phyloP scores from a whole-genome alignment of 1,139 yeast genomes.

The Meyerozyma guilliermondii region DNA sequence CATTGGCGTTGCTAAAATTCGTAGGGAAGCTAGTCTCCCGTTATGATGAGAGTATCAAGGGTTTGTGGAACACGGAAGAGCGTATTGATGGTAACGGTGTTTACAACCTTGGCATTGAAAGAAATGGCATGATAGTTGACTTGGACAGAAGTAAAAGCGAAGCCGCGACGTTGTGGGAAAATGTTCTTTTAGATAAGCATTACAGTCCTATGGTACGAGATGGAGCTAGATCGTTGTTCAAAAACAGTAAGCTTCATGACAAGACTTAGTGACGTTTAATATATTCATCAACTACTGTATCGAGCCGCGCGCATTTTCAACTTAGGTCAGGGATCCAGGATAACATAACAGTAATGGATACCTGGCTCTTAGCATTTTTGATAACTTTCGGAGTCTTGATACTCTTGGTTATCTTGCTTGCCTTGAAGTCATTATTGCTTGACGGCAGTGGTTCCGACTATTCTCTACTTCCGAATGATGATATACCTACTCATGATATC shows the following conservation, averaged over 20 bases:
- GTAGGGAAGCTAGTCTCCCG: constrained; percentile 70
- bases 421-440: constrained; percentile 4
- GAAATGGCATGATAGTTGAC: constrained; percentile 42
- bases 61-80: constrained; percentile 84
- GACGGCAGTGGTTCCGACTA: constrained; percentile 6
- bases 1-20: constrained; percentile 71
- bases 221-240: constrained; percentile 41
- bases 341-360: not conserved
- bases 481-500: constrained; percentile 14
- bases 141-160: constrained; percentile 78
- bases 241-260: constrained; percentile 25
- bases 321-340: not conserved
- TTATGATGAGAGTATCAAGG: constrained; percentile 60
- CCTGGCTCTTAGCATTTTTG: constrained; percentile 2
- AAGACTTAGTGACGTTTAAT: not conserved
- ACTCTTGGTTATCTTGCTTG: constrained; percentile 3
- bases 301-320: not conserved
- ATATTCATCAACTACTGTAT: not conserved
- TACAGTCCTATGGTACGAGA: constrained; percentile 74
- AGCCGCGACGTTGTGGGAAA: constrained; percentile 90
- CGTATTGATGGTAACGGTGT: constrained; percentile 60
- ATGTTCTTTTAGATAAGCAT: constrained; percentile 70
- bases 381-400: constrained; percentile 5
- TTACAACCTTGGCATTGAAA: constrained; percentile 66
- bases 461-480: constrained; percentile 9